Conservation (phyloP, 2,329 filamentous ascomycete genomes). For the Xylariaceae sp. region DNA sequence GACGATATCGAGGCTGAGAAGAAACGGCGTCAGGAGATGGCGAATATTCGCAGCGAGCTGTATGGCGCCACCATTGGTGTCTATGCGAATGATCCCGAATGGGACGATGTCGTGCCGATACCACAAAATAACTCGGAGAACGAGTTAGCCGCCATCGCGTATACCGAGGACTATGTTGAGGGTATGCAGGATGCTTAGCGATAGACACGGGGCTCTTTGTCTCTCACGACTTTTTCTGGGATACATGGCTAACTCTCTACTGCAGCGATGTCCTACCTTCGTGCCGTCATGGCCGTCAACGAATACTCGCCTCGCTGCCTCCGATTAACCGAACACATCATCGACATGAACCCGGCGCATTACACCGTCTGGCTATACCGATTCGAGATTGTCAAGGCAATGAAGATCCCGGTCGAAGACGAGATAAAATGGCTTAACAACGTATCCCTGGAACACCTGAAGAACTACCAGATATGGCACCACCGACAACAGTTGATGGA, state of each 20-base stretch:
- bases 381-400: conserved; percentile 66
- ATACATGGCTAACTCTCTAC: conserved; percentile 9
- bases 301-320: conserved; percentile 77
- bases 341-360: conserved; percentile 89
- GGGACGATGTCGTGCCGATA: conserved; percentile 80
- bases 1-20: conserved; percentile 45
- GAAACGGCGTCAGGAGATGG: conserved; percentile 46
- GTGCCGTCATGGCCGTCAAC: conserved; percentile 84
- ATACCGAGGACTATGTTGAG: conserved; percentile 83
- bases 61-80: conserved; percentile 39
- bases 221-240: neutral
- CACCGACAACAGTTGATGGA: conserved; percentile 63
- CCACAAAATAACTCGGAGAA: conserved; percentile 76
- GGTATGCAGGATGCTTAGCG: conserved; percentile 38
- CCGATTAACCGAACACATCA: conserved; percentile 80
- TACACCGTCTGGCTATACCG: conserved; percentile 99
- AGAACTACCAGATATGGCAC: conserved; percentile 99
- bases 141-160: conserved; percentile 88
- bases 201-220: neutral
- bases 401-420: conserved; percentile 58
- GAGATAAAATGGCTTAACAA: conserved; percentile 85
- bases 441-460: conserved; percentile 76
- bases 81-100: conserved; percentile 65
- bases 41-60: conserved; percentile 45
- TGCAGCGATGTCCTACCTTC: conserved; percentile 80